phyloP scores from a whole-genome alignment of 768 basidiomycete species.

The Fibroporia radiculosa region DNA sequence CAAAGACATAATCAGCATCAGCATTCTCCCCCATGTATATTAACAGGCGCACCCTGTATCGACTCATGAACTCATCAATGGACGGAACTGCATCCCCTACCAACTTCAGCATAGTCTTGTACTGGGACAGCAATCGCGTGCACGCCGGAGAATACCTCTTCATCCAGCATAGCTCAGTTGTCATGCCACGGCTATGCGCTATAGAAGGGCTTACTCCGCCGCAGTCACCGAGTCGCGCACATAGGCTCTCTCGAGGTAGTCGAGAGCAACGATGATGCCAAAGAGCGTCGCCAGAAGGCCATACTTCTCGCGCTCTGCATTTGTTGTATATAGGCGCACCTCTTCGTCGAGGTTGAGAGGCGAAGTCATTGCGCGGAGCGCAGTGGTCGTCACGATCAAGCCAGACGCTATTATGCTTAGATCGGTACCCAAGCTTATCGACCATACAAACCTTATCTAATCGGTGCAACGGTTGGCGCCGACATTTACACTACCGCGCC shows the following conservation, averaged over 20 bases:
- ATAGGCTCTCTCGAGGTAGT: constrained; percentile 94
- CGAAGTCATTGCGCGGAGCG: too few relatives aligned
- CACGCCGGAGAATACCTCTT: constrained; percentile 96
- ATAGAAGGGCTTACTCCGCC: constrained; percentile 58
- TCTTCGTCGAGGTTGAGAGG: constrained; percentile 79
- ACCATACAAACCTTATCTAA: too few relatives aligned
- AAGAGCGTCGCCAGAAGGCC: constrained; percentile 86
- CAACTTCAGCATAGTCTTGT: constrained; percentile 96
- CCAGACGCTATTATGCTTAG: too few relatives aligned
- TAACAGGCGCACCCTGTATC: constrained; percentile 53
- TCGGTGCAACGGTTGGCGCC: too few relatives aligned
- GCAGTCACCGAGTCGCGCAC: constrained; percentile 88
- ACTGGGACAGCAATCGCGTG: constrained; percentile 88
- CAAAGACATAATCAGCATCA: not conserved
- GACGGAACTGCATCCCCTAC: constrained; percentile 81
- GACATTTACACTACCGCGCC: too few relatives aligned
- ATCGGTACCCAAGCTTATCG: too few relatives aligned
- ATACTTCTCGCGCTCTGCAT: constrained; percentile 83
- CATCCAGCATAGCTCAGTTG: constrained; percentile 24
- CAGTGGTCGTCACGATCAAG: too few relatives aligned
- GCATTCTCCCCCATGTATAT: not conserved
- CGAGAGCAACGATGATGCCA: constrained; percentile 83
- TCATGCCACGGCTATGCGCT: constrained; percentile 8
- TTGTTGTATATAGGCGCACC: constrained; percentile 78
- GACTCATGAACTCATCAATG: constrained; percentile 86